Percentiles rank a stretch among this genome's conserved stretches.
phyloP scores from a whole-genome alignment of 2,329 filamentous ascomycete species.

The Trichoderma endophyticum region DNA sequence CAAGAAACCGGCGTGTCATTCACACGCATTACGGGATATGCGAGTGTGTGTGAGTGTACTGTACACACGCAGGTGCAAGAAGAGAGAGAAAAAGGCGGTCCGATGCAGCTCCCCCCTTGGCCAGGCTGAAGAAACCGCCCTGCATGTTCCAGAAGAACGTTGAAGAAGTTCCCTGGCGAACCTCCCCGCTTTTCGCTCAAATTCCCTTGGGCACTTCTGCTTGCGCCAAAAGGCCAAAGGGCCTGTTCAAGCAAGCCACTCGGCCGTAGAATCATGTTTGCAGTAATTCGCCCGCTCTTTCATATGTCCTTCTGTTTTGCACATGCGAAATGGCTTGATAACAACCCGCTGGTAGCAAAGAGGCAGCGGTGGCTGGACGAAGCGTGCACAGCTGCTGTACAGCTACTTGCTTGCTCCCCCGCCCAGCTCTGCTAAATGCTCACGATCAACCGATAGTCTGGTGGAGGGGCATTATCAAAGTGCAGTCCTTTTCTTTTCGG shows the following conservation, averaged over 20 bases:
- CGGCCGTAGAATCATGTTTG: not conserved
- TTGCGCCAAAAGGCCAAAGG: not conserved
- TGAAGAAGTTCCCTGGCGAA: not conserved
- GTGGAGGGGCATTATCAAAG: not conserved
- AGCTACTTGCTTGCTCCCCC: not conserved
- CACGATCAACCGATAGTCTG: not conserved
- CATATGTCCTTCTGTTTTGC: not conserved
- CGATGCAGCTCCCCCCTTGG: not conserved
- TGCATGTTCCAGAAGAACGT: slow-evolving; percentile 12
- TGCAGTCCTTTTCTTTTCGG: not conserved
- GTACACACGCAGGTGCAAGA: not conserved
- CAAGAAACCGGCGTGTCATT: not conserved
- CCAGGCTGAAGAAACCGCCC: slow-evolving; percentile 15
- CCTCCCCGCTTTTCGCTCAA: not conserved
- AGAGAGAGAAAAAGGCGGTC: not conserved
- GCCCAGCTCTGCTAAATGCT: slow-evolving; percentile 2
- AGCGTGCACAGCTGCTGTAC: not conserved
- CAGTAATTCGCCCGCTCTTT: not conserved
- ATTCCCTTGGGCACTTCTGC: not conserved
- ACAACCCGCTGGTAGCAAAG: not conserved
- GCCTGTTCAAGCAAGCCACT: slow-evolving; percentile 2
- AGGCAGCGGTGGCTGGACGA: not conserved
- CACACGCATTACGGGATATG: not conserved
- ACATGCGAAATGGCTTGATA: not conserved
- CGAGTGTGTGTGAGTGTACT: not conserved